Evolutionary conservation across 768 basidiomycete genomes (phyloP).

Genomic region (Termitomyces sp.): DNA sequence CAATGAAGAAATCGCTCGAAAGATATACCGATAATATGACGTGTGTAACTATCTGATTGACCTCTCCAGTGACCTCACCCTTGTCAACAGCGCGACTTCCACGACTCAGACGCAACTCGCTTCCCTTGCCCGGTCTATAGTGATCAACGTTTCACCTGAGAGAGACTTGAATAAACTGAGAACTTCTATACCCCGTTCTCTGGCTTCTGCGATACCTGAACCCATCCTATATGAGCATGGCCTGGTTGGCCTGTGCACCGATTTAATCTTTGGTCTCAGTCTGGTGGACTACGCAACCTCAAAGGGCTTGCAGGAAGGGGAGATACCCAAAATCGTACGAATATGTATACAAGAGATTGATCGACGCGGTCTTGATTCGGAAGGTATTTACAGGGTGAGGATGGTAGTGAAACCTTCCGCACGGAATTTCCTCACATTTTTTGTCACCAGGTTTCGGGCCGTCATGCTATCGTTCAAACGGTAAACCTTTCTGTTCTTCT

Average conservation of each 20-base stretch:
- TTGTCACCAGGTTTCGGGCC: conserved; percentile 64
- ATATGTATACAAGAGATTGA: conserved; percentile 85
- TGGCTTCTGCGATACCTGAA: conserved; percentile 63
- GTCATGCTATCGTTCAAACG: conserved; percentile 80
- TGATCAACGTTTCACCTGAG: conserved; percentile 65
- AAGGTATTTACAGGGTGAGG: conserved; percentile 77
- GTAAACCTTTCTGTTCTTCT: conserved; percentile 31
- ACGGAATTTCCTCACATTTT: background rate
- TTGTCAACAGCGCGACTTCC: conserved; percentile 58
- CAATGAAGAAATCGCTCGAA: conserved; percentile 58
- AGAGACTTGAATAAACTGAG: conserved; percentile 60
- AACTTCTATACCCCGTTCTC: conserved; percentile 51
- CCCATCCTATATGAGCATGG: conserved; percentile 74
- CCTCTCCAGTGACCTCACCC: background rate
- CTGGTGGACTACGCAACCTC: conserved; percentile 87
- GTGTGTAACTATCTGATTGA: conserved; percentile 31
- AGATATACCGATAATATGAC: conserved; percentile 78
- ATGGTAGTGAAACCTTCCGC: background rate
- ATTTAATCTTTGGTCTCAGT: conserved; percentile 86
- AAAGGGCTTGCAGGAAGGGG: conserved; percentile 64
- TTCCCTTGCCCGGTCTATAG: conserved; percentile 51
- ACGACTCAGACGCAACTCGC: conserved; percentile 73
- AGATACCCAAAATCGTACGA: conserved; percentile 73
- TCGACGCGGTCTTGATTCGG: conserved; percentile 66
- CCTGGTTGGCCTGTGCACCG: conserved; percentile 78